Percentiles rank a stretch among this genome's conserved stretches.
These are phyloP conservation scores for Calendula officinalis DNA, from an alignment of 129 eudicot genomes.

Conservation along the genomic window DNA sequence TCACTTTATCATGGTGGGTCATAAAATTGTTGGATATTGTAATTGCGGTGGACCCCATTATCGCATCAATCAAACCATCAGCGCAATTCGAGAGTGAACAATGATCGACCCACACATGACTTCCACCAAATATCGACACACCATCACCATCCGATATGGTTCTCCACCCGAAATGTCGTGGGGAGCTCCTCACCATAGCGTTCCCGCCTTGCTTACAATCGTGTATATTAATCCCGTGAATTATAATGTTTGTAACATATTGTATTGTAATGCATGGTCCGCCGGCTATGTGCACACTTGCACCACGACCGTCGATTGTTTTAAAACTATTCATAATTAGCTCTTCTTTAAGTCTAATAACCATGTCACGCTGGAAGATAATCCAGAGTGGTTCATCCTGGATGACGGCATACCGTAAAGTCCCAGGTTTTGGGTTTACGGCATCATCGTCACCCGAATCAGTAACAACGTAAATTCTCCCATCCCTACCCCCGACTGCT, in stretches of 20 bases:
- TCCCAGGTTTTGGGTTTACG: slow-evolving; percentile 69
- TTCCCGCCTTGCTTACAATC: slow-evolving; percentile 65
- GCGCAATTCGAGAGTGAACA: slow-evolving; percentile 67
- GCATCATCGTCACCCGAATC: slow-evolving; percentile 60
- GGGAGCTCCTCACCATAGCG: slow-evolving; percentile 65
- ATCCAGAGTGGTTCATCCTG: slow-evolving; percentile 81
- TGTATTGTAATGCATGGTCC: slow-evolving; percentile 80
- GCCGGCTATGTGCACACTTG: slow-evolving; percentile 82
- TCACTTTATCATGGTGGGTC: slow-evolving; percentile 84
- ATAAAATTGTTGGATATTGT: slow-evolving; percentile 68
- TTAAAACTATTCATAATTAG: slow-evolving; percentile 70
- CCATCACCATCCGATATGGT: slow-evolving; percentile 78
- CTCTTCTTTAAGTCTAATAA: slow-evolving; percentile 57
- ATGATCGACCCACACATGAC: slow-evolving; percentile 86
- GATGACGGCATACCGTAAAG: slow-evolving; percentile 65
- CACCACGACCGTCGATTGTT: slow-evolving; percentile 83
- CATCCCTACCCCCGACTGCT: slow-evolving; percentile 70
- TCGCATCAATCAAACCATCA: slow-evolving; percentile 76
- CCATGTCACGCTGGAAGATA: slow-evolving; percentile 69
- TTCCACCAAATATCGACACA: slow-evolving; percentile 77
- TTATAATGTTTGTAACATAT: slow-evolving; percentile 63
- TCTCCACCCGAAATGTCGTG: slow-evolving; percentile 70
- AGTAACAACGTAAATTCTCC: slow-evolving; percentile 58
- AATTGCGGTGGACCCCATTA: slow-evolving; percentile 77
- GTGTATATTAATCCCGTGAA: slow-evolving; percentile 64